A percentile compares a stretch with the other conserved stretches of the same genome.
These are phyloP conservation scores for Mitragyna speciosa DNA, from an alignment of 257 asterid species.

Conservation along the genomic window DNA sequence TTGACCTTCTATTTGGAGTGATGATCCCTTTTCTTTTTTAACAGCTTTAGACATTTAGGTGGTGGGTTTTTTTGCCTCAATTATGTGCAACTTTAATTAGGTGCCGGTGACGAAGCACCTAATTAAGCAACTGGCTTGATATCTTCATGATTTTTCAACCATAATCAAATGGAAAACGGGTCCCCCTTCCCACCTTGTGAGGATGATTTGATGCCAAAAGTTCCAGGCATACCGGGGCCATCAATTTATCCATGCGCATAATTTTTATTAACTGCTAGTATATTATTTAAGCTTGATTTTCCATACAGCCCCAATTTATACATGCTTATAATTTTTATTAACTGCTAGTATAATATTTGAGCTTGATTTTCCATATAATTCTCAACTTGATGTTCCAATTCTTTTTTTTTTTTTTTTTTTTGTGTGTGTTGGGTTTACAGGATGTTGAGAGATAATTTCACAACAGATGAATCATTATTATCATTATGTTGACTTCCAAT, in stretches of 20 bases:
- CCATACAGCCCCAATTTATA: background rate
- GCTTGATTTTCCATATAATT: too few species aligned
- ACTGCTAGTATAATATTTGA: too few species aligned
- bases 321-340: too few species aligned
- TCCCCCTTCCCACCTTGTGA: background rate
- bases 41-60: background rate
- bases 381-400: too few species aligned
- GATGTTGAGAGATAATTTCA: background rate
- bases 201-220: slow-evolving; percentile 3
- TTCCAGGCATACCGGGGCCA: slow-evolving; percentile 1
- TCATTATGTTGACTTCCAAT: background rate
- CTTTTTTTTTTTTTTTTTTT: too few species aligned
- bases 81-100: slow-evolving; percentile 3
- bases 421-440: background rate
- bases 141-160: slow-evolving; percentile 2
- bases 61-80: slow-evolving; percentile 8
- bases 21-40: background rate
- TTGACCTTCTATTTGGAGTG: background rate
- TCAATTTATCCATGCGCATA: background rate
- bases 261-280: background rate
- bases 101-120: background rate
- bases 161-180: slow-evolving; percentile 2
- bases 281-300: background rate
- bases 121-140: background rate
- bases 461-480: background rate